Percentiles rank a stretch among this genome's conserved stretches.
Evolutionary conservation across 306 rosid species (phyloP).

Genomic region (Cicer pinnatifidum): DNA sequence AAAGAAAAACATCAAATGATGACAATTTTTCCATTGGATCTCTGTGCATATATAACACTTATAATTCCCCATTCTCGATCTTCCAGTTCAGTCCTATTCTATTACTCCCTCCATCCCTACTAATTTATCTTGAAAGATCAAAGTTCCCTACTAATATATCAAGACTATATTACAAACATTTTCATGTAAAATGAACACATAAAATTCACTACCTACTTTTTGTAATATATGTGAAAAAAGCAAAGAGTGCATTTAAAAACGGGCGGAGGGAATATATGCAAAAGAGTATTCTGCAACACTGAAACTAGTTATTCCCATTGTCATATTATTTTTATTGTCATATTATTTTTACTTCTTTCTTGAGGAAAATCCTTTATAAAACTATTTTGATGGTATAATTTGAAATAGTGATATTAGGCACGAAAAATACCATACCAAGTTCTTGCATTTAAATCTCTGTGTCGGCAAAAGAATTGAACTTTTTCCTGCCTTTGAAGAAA

Average conservation of each 20-base stretch:
- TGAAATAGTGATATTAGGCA: constrained; percentile 29
- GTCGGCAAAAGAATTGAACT: constrained; percentile 80
- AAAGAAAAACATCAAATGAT: constrained; percentile 13
- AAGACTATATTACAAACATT: too few relatives aligned
- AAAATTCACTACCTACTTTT: too few relatives aligned
- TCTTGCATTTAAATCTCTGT: constrained; percentile 60
- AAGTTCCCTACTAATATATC: too few relatives aligned
- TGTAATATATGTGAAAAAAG: too few relatives aligned
- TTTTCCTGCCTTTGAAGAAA: constrained; percentile 96
- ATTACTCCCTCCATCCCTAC: background rate
- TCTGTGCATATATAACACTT: constrained; percentile 10
- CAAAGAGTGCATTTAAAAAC: too few relatives aligned
- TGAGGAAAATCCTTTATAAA: background rate
- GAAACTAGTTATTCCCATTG: constrained; percentile 21
- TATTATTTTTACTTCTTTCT: background rate
- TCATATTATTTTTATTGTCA: background rate
- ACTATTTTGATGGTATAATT: constrained; percentile 30
- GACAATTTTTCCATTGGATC: constrained; percentile 25
- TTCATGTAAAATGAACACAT: too few relatives aligned
- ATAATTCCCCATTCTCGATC: background rate
- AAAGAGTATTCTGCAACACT: constrained; percentile 19
- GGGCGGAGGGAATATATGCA: background rate
- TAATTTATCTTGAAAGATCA: too few relatives aligned
- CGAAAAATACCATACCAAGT: constrained; percentile 61
- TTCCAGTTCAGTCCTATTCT: background rate